These are phyloP conservation scores for Lactifluus echinatus DNA, from an alignment of 768 basidiomycete genomes.

Conservation along the genomic window DNA sequence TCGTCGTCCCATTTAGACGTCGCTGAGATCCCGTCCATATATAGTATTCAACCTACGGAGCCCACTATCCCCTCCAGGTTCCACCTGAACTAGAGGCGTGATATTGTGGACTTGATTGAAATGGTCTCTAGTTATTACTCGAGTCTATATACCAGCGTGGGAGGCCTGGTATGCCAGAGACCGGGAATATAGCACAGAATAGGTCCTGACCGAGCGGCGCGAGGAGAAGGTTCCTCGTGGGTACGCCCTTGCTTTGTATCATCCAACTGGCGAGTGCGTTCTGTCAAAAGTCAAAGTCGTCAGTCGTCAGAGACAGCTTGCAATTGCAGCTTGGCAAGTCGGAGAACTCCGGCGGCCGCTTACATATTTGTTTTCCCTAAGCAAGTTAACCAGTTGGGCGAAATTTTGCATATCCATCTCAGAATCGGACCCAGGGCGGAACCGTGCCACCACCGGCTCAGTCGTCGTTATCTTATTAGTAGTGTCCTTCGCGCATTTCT, in stretches of 20 bases:
- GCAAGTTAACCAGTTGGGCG: not conserved
- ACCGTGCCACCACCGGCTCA: not conserved
- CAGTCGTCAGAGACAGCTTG: too few species aligned
- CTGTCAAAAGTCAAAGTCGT: not conserved
- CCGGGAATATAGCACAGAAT: not conserved
- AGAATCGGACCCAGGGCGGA: not conserved
- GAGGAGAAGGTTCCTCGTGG: not conserved
- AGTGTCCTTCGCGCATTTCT: not conserved
- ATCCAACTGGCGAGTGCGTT: not conserved
- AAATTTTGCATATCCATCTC: not conserved
- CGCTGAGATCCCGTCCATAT: not conserved
- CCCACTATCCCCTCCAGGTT: not conserved
- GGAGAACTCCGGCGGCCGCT: not conserved
- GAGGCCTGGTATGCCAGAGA: not conserved
- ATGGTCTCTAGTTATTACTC: not conserved
- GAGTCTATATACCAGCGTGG: not conserved
- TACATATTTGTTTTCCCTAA: not conserved
- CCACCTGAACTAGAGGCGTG: not conserved
- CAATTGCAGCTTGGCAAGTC: too few species aligned
- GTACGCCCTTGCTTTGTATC: not conserved
- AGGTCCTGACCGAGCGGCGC: not conserved
- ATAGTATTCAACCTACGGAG: not conserved
- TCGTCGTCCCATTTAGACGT: not conserved
- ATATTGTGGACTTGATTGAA: not conserved
- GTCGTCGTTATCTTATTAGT: not conserved